These are phyloP conservation scores for Coemansia sp. DNA, from an alignment of 192 early-diverging fungal genomes.

Conservation along the genomic window DNA sequence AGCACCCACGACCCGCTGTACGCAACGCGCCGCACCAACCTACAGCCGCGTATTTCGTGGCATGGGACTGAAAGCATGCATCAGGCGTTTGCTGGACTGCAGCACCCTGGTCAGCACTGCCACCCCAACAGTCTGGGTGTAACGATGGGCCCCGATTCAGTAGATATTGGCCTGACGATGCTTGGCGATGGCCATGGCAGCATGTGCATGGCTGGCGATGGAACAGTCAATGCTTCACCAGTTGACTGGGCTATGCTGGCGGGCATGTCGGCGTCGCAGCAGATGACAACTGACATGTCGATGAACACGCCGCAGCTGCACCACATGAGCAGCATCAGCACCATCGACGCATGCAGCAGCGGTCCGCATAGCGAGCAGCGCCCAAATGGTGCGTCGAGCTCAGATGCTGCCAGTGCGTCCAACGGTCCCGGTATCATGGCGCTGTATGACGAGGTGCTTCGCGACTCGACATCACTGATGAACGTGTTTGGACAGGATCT, in stretches of 20 bases:
- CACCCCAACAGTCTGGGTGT: constrained; percentile 39
- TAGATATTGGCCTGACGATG: constrained; percentile 40
- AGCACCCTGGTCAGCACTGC: constrained; percentile 26
- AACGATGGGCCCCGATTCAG: constrained; percentile 29
- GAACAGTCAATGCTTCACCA: constrained; percentile 18
- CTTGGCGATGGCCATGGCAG: constrained; percentile 23
- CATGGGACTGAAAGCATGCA: constrained; percentile 48
- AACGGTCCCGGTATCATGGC: constrained; percentile 36
- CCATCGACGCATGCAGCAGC: constrained; percentile 19
- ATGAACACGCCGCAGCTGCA: constrained; percentile 31
- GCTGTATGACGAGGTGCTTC: constrained; percentile 52
- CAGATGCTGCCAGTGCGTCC: constrained; percentile 3
- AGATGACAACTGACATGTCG: constrained; percentile 20
- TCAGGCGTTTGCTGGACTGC: constrained; percentile 37
- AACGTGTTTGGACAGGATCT: constrained; percentile 51
- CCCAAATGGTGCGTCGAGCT: constrained; percentile 18
- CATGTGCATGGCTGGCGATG: constrained; percentile 24
- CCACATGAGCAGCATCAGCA: constrained; percentile 35
- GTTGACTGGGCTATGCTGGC: constrained; percentile 52
- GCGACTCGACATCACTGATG: constrained; percentile 53
- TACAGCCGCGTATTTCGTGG: constrained; percentile 49
- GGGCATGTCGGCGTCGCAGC: constrained; percentile 30
- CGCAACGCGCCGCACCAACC: constrained; percentile 26
- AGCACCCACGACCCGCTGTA: constrained; percentile 25
- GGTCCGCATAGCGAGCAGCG: constrained; percentile 21